Conservation (phyloP, 495 filamentous ascomycete species). For the Penicillium robsamsonii region DNA sequence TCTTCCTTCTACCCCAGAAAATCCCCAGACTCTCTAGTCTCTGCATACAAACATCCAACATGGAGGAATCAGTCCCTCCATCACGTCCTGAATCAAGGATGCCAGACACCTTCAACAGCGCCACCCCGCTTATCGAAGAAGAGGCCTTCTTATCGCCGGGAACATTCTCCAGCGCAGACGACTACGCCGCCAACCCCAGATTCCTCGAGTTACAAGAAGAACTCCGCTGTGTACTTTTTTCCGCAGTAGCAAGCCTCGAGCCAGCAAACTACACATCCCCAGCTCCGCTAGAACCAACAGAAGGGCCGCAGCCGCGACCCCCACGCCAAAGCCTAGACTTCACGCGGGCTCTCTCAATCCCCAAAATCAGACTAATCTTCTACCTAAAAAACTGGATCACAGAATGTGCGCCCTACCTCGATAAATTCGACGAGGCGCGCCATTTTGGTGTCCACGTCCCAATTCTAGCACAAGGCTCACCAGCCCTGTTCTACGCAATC, state of each 20-base stretch:
- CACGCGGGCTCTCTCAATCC: constrained; percentile 25
- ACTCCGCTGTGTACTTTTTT: constrained; percentile 29
- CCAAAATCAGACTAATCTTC: constrained; percentile 27
- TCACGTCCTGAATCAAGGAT: constrained; percentile 16
- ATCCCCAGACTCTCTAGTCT: constrained; percentile 7
- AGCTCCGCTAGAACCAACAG: constrained; percentile 16
- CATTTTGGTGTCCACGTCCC: constrained; percentile 37
- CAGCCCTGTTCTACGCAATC: constrained; percentile 36
- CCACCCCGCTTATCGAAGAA: constrained; percentile 24
- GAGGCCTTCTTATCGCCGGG: constrained; percentile 29
- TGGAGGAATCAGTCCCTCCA: constrained; percentile 22
- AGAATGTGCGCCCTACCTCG: constrained; percentile 35
- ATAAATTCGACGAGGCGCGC: constrained; percentile 41
- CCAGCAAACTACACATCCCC: constrained; percentile 24
- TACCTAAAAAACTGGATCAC: constrained; percentile 33
- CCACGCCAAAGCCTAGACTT: constrained; percentile 27
- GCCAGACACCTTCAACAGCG: constrained; percentile 18
- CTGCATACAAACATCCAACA: neutral
- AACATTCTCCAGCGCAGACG: constrained; percentile 31
- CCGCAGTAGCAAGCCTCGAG: constrained; percentile 27
- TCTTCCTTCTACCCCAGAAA: constrained; percentile 14
- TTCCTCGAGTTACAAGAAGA: constrained; percentile 33
- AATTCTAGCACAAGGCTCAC: constrained; percentile 32
- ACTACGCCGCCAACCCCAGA: constrained; percentile 31
- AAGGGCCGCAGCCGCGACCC: constrained; percentile 11